phyloP scores from a whole-genome alignment of 2,329 filamentous ascomycete genomes.

The Curvularia eragrostidis region DNA sequence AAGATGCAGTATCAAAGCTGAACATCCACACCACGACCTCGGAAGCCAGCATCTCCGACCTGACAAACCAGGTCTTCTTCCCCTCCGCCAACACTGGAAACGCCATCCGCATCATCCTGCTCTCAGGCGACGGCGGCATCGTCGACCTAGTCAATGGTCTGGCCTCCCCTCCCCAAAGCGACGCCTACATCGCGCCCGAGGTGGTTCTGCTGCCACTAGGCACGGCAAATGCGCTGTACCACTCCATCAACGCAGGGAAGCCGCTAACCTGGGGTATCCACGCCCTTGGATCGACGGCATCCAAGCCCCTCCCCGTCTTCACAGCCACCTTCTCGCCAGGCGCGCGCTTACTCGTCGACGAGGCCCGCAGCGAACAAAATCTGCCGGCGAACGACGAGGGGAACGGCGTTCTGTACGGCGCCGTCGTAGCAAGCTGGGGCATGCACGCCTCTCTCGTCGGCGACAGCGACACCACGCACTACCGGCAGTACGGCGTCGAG shows the following conservation, averaged over 20 bases:
- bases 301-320: conserved; percentile 53
- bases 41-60: conserved; percentile 67
- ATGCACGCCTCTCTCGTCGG: conserved; percentile 88
- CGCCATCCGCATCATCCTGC: conserved; percentile 67
- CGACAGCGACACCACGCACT: conserved; percentile 84
- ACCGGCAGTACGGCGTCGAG: conserved; percentile 76
- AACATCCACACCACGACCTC: conserved; percentile 68
- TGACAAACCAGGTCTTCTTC: conserved; percentile 62
- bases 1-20: conserved; percentile 49
- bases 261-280: conserved; percentile 53
- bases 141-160: conserved; percentile 81
- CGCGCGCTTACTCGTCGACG: conserved; percentile 52
- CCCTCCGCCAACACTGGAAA: conserved; percentile 57
- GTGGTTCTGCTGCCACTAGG: conserved; percentile 63
- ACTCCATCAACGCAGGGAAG: conserved; percentile 50
- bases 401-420: conserved; percentile 63
- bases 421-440: conserved; percentile 88
- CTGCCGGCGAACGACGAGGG: conserved; percentile 34
- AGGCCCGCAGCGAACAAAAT: conserved; percentile 53
- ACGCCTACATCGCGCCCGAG: conserved; percentile 57
- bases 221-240: conserved; percentile 58
- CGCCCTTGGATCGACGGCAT: conserved; percentile 44
- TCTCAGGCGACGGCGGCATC: conserved; percentile 88
- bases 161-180: conserved; percentile 37
- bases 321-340: conserved; percentile 55